Percentiles rank a stretch among this genome's conserved stretches.
These are phyloP conservation scores for Chimonanthus salicifolius DNA, from an alignment of 164 flowering plant species.

Conservation along the genomic window DNA sequence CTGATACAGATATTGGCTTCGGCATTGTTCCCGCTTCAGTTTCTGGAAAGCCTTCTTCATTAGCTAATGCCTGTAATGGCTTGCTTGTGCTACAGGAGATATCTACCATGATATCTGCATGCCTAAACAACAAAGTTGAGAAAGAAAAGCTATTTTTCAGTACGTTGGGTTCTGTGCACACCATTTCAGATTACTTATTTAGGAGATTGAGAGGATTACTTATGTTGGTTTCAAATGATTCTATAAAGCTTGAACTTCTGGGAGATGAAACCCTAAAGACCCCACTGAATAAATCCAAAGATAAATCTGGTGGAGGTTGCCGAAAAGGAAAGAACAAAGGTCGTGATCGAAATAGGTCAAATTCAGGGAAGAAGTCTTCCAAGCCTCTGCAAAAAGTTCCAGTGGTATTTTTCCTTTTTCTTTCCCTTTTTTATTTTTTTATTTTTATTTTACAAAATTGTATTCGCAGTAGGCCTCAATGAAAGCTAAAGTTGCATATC, in stretches of 20 bases:
- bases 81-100: slow-evolving; percentile 65
- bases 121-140: slow-evolving; percentile 27
- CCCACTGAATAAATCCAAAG: slow-evolving; percentile 35
- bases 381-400: slow-evolving; percentile 24
- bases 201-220: slow-evolving; percentile 71
- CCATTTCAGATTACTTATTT: slow-evolving; percentile 55
- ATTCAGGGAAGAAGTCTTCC: slow-evolving; percentile 21
- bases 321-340: slow-evolving; percentile 60
- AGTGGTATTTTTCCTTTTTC: slow-evolving; percentile 34
- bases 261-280: slow-evolving; percentile 37
- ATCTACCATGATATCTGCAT: slow-evolving; percentile 26
- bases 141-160: slow-evolving; percentile 58
- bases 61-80: slow-evolving; percentile 27
- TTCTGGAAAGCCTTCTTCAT: slow-evolving; percentile 25
- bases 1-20: slow-evolving; percentile 31
- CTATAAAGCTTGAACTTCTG: slow-evolving; percentile 67
- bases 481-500: neutral
- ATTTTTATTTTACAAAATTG: slow-evolving; percentile 1
- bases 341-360: slow-evolving; percentile 38
- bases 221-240: slow-evolving; percentile 74
- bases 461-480: neutral
- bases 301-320: slow-evolving; percentile 32
- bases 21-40: slow-evolving; percentile 16
- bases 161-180: slow-evolving; percentile 52
- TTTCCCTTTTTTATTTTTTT: neutral